phyloP scores from a whole-genome alignment of 2,329 filamentous ascomycete genomes.

The Leptographium radiaticola region DNA sequence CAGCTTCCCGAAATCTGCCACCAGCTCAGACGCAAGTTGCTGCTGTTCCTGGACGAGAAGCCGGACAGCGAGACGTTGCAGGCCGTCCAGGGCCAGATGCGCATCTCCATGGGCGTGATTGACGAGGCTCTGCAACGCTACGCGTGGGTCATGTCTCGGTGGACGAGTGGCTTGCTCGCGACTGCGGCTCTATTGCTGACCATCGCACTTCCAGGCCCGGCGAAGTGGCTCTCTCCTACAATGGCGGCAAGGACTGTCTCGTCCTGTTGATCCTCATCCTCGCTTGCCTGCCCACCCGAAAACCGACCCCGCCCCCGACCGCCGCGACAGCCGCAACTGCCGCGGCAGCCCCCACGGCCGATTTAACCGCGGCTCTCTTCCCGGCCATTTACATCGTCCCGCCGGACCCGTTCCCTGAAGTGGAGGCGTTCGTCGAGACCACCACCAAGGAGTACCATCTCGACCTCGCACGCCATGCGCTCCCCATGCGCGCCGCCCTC shows the following conservation, averaged over 20 bases:
- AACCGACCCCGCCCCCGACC: not conserved
- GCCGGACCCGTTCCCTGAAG: constrained; percentile 68
- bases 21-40: constrained; percentile 45
- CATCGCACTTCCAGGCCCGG: constrained; percentile 40
- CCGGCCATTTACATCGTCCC: constrained; percentile 86
- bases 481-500: constrained; percentile 73
- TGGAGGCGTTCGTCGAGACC: constrained; percentile 67
- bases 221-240: constrained; percentile 83
- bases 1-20: constrained; percentile 27
- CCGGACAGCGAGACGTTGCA: constrained; percentile 42
- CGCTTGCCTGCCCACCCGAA: constrained; percentile 35
- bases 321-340: not conserved
- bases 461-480: constrained; percentile 57
- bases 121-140: constrained; percentile 64
- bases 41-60: constrained; percentile 50
- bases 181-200: not conserved
- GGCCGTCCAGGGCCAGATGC: constrained; percentile 61
- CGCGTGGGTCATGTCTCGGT: constrained; percentile 36
- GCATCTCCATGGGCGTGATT: constrained; percentile 59
- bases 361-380: constrained; percentile 23
- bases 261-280: constrained; percentile 83
- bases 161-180: too few relatives aligned
- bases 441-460: constrained; percentile 61
- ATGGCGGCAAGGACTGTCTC: constrained; percentile 95
- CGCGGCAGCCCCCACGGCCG: not conserved